These are phyloP conservation scores for Solanum paucissectum DNA, from an alignment of 257 asterid species.

Conservation along the genomic window DNA sequence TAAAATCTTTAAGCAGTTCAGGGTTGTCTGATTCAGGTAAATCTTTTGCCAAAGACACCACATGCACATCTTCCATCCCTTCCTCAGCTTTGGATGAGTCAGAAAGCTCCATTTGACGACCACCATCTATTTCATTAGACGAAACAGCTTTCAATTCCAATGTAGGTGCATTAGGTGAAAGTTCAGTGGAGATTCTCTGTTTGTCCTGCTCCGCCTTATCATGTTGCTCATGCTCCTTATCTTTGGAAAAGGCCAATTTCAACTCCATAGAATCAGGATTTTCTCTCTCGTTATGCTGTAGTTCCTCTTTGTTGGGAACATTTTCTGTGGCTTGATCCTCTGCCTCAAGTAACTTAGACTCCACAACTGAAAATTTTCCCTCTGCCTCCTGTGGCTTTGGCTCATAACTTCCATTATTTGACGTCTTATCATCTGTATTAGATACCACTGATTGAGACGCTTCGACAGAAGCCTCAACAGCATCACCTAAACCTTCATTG, in stretches of 20 bases:
- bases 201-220: conserved; percentile 13
- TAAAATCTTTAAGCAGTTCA: conserved; percentile 13
- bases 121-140: background rate
- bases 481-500: background rate
- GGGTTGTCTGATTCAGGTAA: conserved; percentile 8
- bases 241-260: background rate
- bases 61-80: conserved; percentile 6
- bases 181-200: conserved; percentile 15
- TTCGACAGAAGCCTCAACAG: background rate
- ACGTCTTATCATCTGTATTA: background rate
- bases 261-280: background rate
- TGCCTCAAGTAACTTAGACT: conserved; percentile 9
- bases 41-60: conserved; percentile 1
- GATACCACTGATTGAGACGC: background rate
- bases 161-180: conserved; percentile 13
- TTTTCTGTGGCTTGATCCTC: conserved; percentile 9
- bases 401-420: background rate
- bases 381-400: background rate
- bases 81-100: background rate
- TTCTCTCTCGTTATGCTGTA: background rate
- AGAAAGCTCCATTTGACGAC: background rate
- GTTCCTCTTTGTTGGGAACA: conserved; percentile 7
- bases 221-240: conserved; percentile 10
- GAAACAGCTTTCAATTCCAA: conserved; percentile 12
- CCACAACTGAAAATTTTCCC: background rate